Base-by-base conservation (phyloP, 1,284 basidiomycete species). In the Xanthoconium separans region DNA sequence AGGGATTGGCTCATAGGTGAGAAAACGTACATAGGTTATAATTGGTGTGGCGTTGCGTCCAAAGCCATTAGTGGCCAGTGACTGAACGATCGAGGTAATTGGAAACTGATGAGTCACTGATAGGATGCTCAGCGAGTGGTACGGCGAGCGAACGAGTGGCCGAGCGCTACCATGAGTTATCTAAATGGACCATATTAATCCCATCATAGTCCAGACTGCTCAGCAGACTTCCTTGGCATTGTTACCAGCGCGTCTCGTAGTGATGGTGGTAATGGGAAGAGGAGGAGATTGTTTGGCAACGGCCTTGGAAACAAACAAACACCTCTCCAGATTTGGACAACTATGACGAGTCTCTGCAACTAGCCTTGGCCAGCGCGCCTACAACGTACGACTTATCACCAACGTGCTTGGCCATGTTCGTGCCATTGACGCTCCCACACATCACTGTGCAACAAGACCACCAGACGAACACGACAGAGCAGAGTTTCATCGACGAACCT, bases 261-360 rank as follows among this genome's bases (percentile, higher is more conserved):
- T 27, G 27, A 27, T 27, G 27, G 13, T 34, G 15, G 33, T 34
- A 34, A 16, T 16, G 33, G 6, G 6, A 34, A 34, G 33, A 16
- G 15, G 31, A 33, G 15, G 40, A 6, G 24, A 8, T 54, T 67
- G 47, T 67, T 67, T 67, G 60, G 60, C 66, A 60, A 60, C n/a
- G 13, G 54, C 65, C 44, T 70, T 54, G 18, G 55, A 65, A 67
- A 51, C 48, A 70, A 67, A 67, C 65, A 67, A 65, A 65, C 69
- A 29, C 56, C 37, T 55, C 12, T 27, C 60, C 54, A 6, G 29
- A 58, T 61, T 58, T 34, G 54, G 55, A n/a, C 34, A 20, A 13
- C 36, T 16, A 39, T 39, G 37, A 10, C 37, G 3, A 39, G 30
- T 40, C 61, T 59, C 63, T 45, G 44, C 56, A 48, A 39, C 22